These are phyloP conservation scores for Silybum marianum DNA, from an alignment of 129 eudicot genomes.

Conservation along the genomic window DNA sequence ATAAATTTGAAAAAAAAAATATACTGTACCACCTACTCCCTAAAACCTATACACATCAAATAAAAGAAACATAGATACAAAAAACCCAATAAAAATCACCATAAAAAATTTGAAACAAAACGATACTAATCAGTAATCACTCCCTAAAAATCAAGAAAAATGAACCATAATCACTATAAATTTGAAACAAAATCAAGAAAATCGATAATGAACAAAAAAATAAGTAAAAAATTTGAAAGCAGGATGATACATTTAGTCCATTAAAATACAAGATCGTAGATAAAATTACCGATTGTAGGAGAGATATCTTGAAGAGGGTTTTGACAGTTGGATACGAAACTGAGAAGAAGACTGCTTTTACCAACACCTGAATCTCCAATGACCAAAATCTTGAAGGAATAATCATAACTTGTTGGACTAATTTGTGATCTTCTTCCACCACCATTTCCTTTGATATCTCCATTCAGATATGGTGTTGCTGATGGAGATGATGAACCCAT, in stretches of 20 bases:
- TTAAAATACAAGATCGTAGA: background rate
- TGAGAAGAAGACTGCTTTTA: conserved; percentile 78
- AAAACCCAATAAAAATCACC: background rate
- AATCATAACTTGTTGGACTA: conserved; percentile 63
- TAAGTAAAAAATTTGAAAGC: background rate
- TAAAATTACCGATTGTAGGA: conserved; percentile 73
- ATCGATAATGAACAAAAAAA: background rate
- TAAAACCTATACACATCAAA: background rate
- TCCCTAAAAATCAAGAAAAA: background rate
- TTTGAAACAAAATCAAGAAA: background rate
- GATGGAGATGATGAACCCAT: conserved; percentile 38
- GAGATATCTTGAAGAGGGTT: conserved; percentile 53
- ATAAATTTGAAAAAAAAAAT: background rate
- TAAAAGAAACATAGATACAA: background rate
- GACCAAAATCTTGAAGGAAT: conserved; percentile 77
- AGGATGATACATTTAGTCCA: background rate
- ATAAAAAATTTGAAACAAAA: too few species aligned
- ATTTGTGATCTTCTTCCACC: conserved; percentile 35
- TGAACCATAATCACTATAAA: background rate
- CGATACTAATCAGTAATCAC: too few species aligned
- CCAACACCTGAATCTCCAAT: conserved; percentile 92
- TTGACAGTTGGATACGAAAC: conserved; percentile 48
- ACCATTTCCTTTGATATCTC: conserved; percentile 30
- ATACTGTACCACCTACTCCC: conserved; percentile 9
- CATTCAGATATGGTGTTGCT: conserved; percentile 26